A percentile compares a stretch with the other conserved stretches of the same genome.
phyloP scores from a whole-genome alignment of 306 rosid species.

The Alnus rubra region DNA sequence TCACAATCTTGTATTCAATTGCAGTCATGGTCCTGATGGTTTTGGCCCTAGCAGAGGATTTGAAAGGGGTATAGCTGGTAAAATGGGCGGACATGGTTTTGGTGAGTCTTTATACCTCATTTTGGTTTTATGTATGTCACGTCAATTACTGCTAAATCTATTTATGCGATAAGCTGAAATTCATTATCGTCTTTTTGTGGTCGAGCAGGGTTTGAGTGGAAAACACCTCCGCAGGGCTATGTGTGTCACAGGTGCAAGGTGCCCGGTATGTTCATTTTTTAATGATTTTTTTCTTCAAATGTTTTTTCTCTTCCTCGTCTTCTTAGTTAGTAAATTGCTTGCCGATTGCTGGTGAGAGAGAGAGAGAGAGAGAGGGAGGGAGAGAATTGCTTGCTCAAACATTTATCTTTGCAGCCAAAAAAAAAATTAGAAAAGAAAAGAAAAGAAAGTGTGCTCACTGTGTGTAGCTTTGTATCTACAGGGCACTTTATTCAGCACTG shows the following conservation, averaged over 20 bases:
- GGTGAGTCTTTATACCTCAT: conserved; percentile 49
- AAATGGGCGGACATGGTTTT: conserved; percentile 93
- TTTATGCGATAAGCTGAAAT: conserved; percentile 20
- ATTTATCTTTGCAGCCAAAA: no score
- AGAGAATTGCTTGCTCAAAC: not conserved
- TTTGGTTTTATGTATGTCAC: conserved; percentile 16
- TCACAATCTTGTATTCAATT: conserved; percentile 10
- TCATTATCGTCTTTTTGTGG: conserved; percentile 27
- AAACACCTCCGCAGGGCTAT: conserved; percentile 97
- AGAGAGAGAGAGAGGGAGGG: no score
- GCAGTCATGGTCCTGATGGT: no score
- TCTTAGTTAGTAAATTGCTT: not conserved
- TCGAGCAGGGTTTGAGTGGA: conserved; percentile 74
- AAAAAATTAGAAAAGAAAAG: not conserved
- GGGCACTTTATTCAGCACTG: conserved; percentile 99
- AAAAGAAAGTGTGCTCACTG: not conserved
- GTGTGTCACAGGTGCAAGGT: conserved; percentile 94
- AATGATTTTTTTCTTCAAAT: not conserved
- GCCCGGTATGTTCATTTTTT: conserved; percentile 73
- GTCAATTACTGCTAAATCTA: conserved; percentile 8
- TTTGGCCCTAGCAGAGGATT: conserved; percentile 84
- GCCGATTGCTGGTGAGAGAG: conserved; percentile 6
- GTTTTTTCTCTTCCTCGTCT: not conserved
- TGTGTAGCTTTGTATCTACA: conserved; percentile 25
- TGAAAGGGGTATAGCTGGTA: conserved; percentile 86